Evolutionary conservation across 2,329 filamentous ascomycete genomes (phyloP), one percentile per base, ranked within the genome.

Genomic region (Hymenoscyphus occultus): DNA sequence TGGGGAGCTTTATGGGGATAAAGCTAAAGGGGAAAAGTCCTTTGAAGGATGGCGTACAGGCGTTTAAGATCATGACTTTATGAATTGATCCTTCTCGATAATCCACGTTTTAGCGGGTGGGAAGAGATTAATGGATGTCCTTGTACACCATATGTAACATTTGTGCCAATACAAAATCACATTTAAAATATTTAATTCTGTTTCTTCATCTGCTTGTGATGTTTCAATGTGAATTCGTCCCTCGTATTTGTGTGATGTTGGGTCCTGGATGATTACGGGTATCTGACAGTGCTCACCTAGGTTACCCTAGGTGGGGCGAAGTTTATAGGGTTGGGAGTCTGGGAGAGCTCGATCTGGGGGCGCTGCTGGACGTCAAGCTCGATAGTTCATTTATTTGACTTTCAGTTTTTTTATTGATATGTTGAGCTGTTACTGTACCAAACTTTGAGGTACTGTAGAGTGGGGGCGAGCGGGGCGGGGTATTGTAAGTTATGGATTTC

Each of bases 41-140:
- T 70, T 71, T 69, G 70, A 70, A 56, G 68, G 61, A 56, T 71
- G 73, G 72, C 69, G 72, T 69, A 65, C 54, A 56, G 72, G 73
- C 64, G 72, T 72, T 68, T 40, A 35, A 28, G 61, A 64, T 56
- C 40, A 61, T 64, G 58, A 67, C 60, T 40, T 48, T 63, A 60
- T 64, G 60, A 60, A 22, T 22, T 22, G 19, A 51, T 51, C 45
- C 19, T 51, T 22, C n/a, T n/a, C 12, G 45, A n/a, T 28, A 51
- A 22, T 51, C 45, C 45, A 51, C 19, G 60, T 32, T 64, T 70
- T 67, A 67, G 68, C 65, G 67, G 62, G 57, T 60, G 48, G 39
- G 60, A 57, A 13, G 51, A 16, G 45, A 42, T 62, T 7, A 22
- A n/a, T 54, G 40, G 45, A 51, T 61, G 59, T 39, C 56, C 39